phyloP scores from a whole-genome alignment of 257 asterid species.

The Penstemon davidsonii region DNA sequence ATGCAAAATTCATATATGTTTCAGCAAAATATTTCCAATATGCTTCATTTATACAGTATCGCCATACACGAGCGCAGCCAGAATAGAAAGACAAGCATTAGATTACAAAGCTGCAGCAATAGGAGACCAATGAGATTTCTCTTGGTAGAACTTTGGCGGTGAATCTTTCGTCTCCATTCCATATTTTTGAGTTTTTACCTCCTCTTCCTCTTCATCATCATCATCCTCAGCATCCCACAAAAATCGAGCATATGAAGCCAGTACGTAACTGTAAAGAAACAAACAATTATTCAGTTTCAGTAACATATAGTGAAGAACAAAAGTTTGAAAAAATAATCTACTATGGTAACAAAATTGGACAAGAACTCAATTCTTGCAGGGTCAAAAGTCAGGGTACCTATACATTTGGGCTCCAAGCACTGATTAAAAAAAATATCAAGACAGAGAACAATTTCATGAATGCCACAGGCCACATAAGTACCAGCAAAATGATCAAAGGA shows the following conservation, averaged over 20 bases:
- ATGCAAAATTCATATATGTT: slow-evolving; percentile 24
- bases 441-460: background rate
- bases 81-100: slow-evolving; percentile 8
- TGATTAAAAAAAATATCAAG: slow-evolving; percentile 1
- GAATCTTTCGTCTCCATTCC: slow-evolving; percentile 30
- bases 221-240: slow-evolving; percentile 81
- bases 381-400: background rate
- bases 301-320: background rate
- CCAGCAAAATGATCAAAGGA: slow-evolving; percentile 7
- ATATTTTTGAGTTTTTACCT: slow-evolving; percentile 26
- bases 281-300: slow-evolving; percentile 1
- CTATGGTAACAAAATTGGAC: background rate
- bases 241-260: slow-evolving; percentile 89
- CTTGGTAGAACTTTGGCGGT: slow-evolving; percentile 32
- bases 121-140: slow-evolving; percentile 46
- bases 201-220: slow-evolving; percentile 34
- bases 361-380: background rate
- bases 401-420: slow-evolving; percentile 18
- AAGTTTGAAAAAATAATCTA: background rate
- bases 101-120: slow-evolving; percentile 62
- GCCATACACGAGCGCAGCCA: slow-evolving; percentile 10
- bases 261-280: slow-evolving; percentile 51
- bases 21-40: slow-evolving; percentile 23
- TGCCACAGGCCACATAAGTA: slow-evolving; percentile 12
- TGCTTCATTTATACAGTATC: slow-evolving; percentile 24